These are phyloP conservation scores for Suillus occidentalis DNA, from an alignment of 768 basidiomycete genomes.

Conservation along the genomic window DNA sequence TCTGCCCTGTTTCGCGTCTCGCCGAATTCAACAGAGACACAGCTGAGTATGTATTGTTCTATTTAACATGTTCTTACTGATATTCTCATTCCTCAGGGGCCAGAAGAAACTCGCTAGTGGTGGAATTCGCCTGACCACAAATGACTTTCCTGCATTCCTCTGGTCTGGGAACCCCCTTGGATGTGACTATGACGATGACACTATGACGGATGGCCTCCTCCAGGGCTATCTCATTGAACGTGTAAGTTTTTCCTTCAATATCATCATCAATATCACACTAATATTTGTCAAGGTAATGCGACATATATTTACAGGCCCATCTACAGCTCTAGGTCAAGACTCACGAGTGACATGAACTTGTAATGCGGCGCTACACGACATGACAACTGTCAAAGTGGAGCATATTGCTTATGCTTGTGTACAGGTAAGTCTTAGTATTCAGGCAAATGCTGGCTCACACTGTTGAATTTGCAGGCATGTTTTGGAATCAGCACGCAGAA, in stretches of 20 bases:
- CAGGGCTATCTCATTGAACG: not conserved
- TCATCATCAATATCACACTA: not conserved
- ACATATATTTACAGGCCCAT: constrained; percentile 13
- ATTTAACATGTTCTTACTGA: no score
- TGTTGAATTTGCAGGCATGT: no score
- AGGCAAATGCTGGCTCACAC: no score
- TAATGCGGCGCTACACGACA: constrained; percentile 3
- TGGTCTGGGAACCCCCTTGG: constrained; percentile 7
- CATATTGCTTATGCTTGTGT: no score
- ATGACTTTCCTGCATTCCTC: constrained; percentile 6
- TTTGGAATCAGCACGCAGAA: no score
- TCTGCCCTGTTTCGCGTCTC: no score
- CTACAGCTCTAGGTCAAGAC: not conserved
- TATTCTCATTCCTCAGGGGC: no score
- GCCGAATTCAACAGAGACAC: no score
- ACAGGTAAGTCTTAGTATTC: no score
- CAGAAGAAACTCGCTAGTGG: no score
- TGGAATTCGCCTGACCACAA: not conserved
- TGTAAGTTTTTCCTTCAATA: not conserved
- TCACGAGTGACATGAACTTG: not conserved
- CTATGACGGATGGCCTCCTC: not conserved
- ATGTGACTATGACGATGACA: not conserved
- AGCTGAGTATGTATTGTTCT: no score
- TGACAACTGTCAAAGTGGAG: constrained; percentile 6
- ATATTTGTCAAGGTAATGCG: constrained; percentile 2